Percentiles rank a stretch among this genome's conserved stretches.
Conservation (phyloP, 1,284 basidiomycete species). For the Papiliotrema laurentii region DNA sequence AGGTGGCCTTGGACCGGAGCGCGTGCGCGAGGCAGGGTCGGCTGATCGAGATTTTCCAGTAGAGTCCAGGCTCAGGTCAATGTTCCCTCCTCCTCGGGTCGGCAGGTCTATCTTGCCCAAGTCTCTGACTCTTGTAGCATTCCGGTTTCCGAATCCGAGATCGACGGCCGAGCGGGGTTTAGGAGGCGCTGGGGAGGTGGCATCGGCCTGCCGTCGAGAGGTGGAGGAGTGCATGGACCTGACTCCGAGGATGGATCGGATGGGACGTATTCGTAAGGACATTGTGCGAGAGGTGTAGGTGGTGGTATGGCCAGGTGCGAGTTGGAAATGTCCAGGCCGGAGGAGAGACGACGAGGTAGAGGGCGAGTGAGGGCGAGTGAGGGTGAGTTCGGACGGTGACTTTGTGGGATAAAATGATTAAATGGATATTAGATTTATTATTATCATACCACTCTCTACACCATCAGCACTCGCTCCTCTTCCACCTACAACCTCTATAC, state of each 20-base stretch:
- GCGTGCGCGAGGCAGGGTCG: not conserved
- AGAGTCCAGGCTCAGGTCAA: not conserved
- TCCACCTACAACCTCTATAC: no score
- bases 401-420: conserved; percentile 23
- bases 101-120: not conserved
- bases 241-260: not conserved
- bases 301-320: not conserved
- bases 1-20: no score
- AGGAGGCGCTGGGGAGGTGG: not conserved
- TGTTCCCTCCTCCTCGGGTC: not conserved
- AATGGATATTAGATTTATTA: conserved; percentile 7
- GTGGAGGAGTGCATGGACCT: not conserved
- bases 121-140: not conserved
- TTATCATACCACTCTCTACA: conserved; percentile 12
- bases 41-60: not conserved
- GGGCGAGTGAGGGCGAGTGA: no score
- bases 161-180: not conserved
- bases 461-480: no score
- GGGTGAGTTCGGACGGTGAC: no score
- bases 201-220: not conserved
- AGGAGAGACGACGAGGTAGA: conserved; percentile 1
- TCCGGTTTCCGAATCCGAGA: not conserved
- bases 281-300: not conserved
- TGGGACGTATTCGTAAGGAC: not conserved
- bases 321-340: not conserved